Conservation (phyloP, 306 rosid species). For the Sphenostylis stenocarpa region DNA sequence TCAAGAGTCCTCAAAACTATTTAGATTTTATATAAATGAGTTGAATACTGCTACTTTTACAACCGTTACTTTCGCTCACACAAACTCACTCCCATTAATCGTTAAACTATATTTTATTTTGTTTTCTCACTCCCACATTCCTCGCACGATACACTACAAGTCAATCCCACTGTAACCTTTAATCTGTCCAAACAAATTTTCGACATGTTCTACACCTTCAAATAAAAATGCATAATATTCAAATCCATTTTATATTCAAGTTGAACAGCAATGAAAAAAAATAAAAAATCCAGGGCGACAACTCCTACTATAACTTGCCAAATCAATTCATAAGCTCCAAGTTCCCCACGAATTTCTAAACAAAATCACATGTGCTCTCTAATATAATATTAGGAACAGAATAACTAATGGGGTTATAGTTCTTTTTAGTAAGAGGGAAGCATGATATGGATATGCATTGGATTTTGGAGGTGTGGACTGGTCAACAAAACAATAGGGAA, state of each 20-base stretch:
- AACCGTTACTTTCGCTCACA: not conserved
- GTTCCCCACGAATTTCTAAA: slow-evolving; percentile 37
- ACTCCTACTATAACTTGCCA: no score
- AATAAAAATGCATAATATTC: not conserved
- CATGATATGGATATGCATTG: not conserved
- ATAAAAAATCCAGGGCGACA: no score
- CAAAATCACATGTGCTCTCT: slow-evolving; percentile 33
- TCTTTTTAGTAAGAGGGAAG: slow-evolving; percentile 14
- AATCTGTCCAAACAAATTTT: not conserved
- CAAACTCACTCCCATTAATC: not conserved
- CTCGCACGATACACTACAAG: not conserved
- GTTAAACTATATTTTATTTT: not conserved
- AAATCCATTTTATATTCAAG: not conserved
- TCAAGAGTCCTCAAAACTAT: not conserved
- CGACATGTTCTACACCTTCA: not conserved
- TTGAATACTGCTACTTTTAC: not conserved
- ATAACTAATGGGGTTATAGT: slow-evolving; percentile 27
- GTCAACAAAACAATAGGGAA: slow-evolving; percentile 38
- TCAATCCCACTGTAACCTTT: slow-evolving; percentile 1
- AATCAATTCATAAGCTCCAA: not conserved
- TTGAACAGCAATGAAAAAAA: no score
- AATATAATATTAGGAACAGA: slow-evolving; percentile 18
- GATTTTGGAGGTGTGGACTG: slow-evolving; percentile 6
- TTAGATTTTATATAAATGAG: not conserved
- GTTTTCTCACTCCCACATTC: not conserved